Conservation (phyloP, 2,329 filamentous ascomycete genomes). For the Exophiala alcalophila region DNA sequence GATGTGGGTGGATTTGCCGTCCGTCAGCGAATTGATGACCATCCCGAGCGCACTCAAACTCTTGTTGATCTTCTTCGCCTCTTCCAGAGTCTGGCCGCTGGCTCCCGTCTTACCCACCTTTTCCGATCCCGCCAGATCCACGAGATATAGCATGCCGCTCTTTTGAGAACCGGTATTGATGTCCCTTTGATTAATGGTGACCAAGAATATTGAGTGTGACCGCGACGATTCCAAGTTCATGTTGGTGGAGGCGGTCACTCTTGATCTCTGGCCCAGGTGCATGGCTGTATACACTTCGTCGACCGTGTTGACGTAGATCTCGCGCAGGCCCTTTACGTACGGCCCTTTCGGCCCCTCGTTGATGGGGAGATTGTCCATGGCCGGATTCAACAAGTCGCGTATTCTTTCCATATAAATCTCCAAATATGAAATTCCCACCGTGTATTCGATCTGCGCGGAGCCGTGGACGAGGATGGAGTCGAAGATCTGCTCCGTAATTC, state of each 20-base stretch:
- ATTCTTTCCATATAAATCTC: conserved; percentile 99
- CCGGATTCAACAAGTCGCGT: conserved; percentile 83
- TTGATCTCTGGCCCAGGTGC: conserved; percentile 81
- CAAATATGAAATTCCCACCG: conserved; percentile 98
- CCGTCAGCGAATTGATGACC: conserved; percentile 97
- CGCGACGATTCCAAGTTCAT: conserved; percentile 99
- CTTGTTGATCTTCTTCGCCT: conserved; percentile 99
- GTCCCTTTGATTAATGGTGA: conserved; percentile 97
- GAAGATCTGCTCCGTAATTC: conserved; percentile 97
- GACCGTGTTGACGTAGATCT: conserved; percentile 93
- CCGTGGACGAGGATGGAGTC: conserved; percentile 81
- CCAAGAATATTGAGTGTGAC: conserved; percentile 96
- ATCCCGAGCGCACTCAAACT: conserved; percentile 96
- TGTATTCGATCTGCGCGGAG: conserved; percentile 93
- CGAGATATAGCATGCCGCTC: conserved; percentile 93
- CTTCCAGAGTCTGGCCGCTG: conserved; percentile 93
- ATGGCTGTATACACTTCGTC: conserved; percentile 97
- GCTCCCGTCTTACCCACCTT: conserved; percentile 98
- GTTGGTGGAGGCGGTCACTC: conserved; percentile 93
- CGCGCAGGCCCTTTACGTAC: conserved; percentile 90
- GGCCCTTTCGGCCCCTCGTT: conserved; percentile 97
- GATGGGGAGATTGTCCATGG: conserved; percentile 95
- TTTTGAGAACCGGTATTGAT: conserved; percentile 93
- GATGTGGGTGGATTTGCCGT: conserved; percentile 93
- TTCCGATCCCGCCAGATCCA: conserved; percentile 96